These are phyloP conservation scores for Niveomyces coronatus DNA, from an alignment of 2,329 filamentous ascomycete species.

Conservation along the genomic window DNA sequence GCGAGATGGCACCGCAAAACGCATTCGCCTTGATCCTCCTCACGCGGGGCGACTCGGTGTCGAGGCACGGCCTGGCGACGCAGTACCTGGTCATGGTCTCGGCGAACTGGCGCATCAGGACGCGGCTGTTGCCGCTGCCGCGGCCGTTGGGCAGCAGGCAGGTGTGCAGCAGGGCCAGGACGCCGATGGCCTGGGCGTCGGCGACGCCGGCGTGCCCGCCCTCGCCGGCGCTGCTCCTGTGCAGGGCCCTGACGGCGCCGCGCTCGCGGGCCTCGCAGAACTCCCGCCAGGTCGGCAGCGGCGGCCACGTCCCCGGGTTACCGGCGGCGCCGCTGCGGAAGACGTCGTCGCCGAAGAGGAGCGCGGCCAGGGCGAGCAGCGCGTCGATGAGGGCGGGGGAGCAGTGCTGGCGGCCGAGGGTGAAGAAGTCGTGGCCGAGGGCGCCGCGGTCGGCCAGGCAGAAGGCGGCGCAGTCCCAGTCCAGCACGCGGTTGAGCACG, in stretches of 20 bases:
- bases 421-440: not conserved
- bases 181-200: conserved; percentile 2
- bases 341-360: conserved; percentile 1
- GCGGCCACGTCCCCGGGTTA: not conserved
- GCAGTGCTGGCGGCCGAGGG: not conserved
- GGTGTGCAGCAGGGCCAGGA: not conserved
- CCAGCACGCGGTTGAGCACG: not conserved
- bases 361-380: not conserved
- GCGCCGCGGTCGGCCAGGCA: conserved; percentile 1
- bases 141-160: too few relatives aligned
- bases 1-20: too few relatives aligned
- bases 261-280: not conserved
- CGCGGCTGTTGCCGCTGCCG: not conserved
- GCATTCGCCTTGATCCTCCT: too few relatives aligned
- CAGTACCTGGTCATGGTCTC: too few relatives aligned
- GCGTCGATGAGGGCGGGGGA: conserved; percentile 1
- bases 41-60: too few relatives aligned
- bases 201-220: not conserved
- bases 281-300: not conserved
- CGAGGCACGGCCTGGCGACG: too few relatives aligned
- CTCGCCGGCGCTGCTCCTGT: not conserved
- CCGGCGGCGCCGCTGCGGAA: not conserved
- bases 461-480: conserved; percentile 4
- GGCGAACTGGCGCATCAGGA: conserved; percentile 1
- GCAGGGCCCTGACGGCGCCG: not conserved